Evolutionary conservation across 2,329 filamentous ascomycete genomes (phyloP), one percentile per base, ranked within the genome.

Genomic region (Ophiocordyceps camponoti-leonardi): DNA sequence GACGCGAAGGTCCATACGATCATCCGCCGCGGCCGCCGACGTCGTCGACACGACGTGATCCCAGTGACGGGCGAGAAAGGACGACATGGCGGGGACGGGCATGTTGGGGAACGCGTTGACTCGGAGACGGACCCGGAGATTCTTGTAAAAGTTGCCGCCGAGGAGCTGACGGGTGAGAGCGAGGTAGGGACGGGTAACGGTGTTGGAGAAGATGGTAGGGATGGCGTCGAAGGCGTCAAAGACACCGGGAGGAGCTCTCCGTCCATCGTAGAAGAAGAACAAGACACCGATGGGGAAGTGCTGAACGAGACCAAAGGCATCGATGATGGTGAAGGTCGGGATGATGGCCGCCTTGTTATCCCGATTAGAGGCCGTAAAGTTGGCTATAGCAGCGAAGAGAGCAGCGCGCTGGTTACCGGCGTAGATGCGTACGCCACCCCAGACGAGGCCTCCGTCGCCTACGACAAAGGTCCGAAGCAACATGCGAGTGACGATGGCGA

Each of bases 201-300:
- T 63, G 18, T 58, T 67, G 52, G 74, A 69, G 20, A 64, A 53
- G 0, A 61, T 48, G 1, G 66, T 64, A 1, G 58, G 53, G 42
- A 74, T 63, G 37, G 62, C 61, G 2, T 69, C 67, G 56, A 81
- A 81, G 47, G 69, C 68, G 47, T 68, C 64, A 48, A 82, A 81
- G 2, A 73, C 66, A 5, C 63, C 69, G 1, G 61, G 53, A 0
- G 68, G 68, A 28, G 26, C 26, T 44, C 60, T 57, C 0, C 68
- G 66, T 1, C 72, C 77, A 55, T 81, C 73, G 56, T 80, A 81
- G 61, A 77, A 80, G 33, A 77, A 55, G 57, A 80, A 80, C 48
- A 81, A 58, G 47, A 76, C 79, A 19, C 71, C 47, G 49, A 77
- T 65, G 2, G 64, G 54, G 4, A 61, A 50, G 6, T 41, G 42